Evolutionary conservation across 495 filamentous ascomycete genomes (phyloP).

Genomic region (Clohesyomyces aquaticus): DNA sequence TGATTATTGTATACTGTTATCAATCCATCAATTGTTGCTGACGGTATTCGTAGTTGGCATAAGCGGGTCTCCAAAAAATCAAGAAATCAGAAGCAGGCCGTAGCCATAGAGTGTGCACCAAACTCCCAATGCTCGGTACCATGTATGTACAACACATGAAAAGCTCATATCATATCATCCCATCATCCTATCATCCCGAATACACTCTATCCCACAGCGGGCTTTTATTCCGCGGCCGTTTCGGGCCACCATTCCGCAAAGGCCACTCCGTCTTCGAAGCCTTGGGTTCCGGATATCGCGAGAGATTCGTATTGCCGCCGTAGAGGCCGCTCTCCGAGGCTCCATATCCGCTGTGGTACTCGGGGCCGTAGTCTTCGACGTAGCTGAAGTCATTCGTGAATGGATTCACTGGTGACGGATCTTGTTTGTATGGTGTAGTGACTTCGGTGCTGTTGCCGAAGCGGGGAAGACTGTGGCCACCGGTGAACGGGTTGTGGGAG

Average conservation of each 20-base stretch:
- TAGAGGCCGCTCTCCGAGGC: constrained; percentile 25
- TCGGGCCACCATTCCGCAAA: constrained; percentile 15
- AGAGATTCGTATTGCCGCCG: constrained; percentile 27
- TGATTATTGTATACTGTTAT: background rate
- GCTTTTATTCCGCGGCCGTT: constrained; percentile 19
- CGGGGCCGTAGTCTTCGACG: constrained; percentile 34
- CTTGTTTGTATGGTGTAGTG: background rate
- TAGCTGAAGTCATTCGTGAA: constrained; percentile 28
- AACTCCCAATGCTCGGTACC: background rate
- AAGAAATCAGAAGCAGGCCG: too few relatives aligned
- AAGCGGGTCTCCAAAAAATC: too few relatives aligned
- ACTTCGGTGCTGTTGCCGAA: background rate
- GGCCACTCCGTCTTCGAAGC: constrained; percentile 33
- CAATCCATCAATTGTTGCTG: background rate
- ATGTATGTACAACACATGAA: background rate
- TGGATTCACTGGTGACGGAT: constrained; percentile 4
- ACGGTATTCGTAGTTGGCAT: background rate
- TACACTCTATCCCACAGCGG: constrained; percentile 38
- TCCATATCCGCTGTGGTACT: constrained; percentile 16
- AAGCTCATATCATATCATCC: background rate
- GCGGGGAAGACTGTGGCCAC: background rate
- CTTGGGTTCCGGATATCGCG: constrained; percentile 21
- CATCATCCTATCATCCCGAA: constrained; percentile 17
- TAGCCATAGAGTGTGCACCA: too few relatives aligned
- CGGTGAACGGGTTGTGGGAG: background rate